Percentiles rank a stretch among this genome's conserved stretches.
phyloP scores from a whole-genome alignment of 495 filamentous ascomycete genomes.

The Aspergillus steynii region DNA sequence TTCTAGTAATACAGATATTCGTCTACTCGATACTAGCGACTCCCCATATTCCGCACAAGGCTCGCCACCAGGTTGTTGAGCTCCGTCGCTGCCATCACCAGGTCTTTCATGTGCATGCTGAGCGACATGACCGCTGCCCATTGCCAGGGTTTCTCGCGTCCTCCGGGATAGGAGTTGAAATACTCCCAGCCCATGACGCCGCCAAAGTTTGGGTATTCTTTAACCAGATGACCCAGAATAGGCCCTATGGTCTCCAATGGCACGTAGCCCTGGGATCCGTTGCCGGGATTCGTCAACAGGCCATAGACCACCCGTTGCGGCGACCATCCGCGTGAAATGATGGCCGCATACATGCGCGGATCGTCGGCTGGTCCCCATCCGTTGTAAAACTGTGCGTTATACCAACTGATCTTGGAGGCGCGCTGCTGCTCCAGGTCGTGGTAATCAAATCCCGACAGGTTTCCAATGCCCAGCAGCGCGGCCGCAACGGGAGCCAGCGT shows the following conservation, averaged over 20 bases:
- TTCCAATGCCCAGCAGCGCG: slow-evolving; percentile 57
- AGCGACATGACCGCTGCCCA: slow-evolving; percentile 64
- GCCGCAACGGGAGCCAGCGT: slow-evolving; percentile 78
- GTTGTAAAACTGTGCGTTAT: slow-evolving; percentile 85
- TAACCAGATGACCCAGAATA: slow-evolving; percentile 45
- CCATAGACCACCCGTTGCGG: slow-evolving; percentile 69
- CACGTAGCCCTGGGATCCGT: slow-evolving; percentile 63
- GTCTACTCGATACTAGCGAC: slow-evolving; percentile 18
- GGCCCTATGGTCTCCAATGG: slow-evolving; percentile 45
- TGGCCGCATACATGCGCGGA: slow-evolving; percentile 61
- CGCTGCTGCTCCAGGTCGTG: slow-evolving; percentile 61
- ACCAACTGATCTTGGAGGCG: slow-evolving; percentile 70
- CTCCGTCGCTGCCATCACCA: slow-evolving; percentile 29
- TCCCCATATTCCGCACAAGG: slow-evolving; percentile 35
- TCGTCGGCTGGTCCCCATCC: slow-evolving; percentile 69
- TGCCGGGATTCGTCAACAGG: slow-evolving; percentile 67
- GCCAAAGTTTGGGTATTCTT: slow-evolving; percentile 64
- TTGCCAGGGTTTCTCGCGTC: slow-evolving; percentile 60
- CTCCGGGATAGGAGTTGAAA: slow-evolving; percentile 68
- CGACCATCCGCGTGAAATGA: slow-evolving; percentile 64
- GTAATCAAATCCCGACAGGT: slow-evolving; percentile 79
- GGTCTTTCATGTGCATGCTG: slow-evolving; percentile 49
- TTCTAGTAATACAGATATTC: slow-evolving; percentile 1
- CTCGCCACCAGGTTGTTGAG: slow-evolving; percentile 21
- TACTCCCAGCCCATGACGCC: slow-evolving; percentile 90